Base-by-base conservation (phyloP, 371 early-diverging fungal species). In the Mortierella sp. region DNA sequence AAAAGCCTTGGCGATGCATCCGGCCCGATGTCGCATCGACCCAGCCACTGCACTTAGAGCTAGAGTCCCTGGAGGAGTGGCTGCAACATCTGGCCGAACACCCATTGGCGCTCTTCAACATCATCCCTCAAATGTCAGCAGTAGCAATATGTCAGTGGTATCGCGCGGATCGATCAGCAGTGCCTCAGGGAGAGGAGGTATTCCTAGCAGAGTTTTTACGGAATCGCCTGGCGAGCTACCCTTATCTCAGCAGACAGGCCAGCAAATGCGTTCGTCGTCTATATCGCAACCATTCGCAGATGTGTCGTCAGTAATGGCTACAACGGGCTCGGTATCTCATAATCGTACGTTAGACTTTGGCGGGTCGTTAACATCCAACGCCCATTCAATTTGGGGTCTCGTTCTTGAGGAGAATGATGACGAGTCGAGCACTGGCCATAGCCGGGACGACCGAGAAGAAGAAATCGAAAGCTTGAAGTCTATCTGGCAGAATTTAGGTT, bases 141-240 rank as follows among this genome's bases (percentile, higher is more conserved):
- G 26, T 5, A 65, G 75, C 52, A 74, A 35, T 14, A n/a, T 58
- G 24, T 62, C 73, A 9, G 18, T 54, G 18, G 70, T 64, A 14
- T 70, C 78, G 1, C 65, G 78, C 35, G 78, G 78, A 9, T 78
- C 78, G n/a, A 62, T 78, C 30, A 66, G 73, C 35, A 37, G 66
- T 9, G 58, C 55, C 9, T 59, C 73, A 1, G 69, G 69, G 32
- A 68, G 51, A 39, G 35, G 49, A 10, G 62, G 32, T n/a, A 28
- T 73, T 22, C 61, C 66, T n/a, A 26, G 22, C n/a, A 71, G 55
- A 18, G 58, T 52, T 54, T 79, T 68, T 61, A 57, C 65, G 11
- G 80, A 79, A 10, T 79, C 80, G 9, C 80, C 80, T 10, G 68
- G 62, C 8, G 80, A 79, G 52, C 14, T 71, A 24, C 65, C 64